Evolutionary conservation across 805 yeast genomes (phyloP).

Genomic region (Kuraishia piskuri): DNA sequence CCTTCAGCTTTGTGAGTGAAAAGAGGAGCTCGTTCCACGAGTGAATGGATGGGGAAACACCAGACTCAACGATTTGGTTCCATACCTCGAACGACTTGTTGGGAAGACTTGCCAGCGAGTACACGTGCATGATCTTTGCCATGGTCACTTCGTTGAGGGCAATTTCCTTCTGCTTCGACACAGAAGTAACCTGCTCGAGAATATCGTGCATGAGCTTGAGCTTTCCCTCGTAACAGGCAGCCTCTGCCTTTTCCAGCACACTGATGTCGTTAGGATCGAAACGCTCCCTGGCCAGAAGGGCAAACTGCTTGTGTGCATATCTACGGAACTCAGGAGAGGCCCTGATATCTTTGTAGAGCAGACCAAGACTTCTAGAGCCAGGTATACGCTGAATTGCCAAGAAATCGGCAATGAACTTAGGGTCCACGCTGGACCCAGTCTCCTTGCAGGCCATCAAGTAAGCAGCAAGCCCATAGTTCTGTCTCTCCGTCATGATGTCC

Average conservation of each 20-base stretch:
- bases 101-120: conserved; percentile 25
- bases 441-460: background rate
- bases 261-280: conserved; percentile 13
- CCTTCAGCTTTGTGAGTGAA: conserved; percentile 17
- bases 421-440: background rate
- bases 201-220: conserved; percentile 9
- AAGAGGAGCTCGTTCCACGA: conserved; percentile 54
- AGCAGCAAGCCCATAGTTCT: background rate
- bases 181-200: conserved; percentile 11
- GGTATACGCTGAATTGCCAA: conserved; percentile 5
- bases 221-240: conserved; percentile 11
- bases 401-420: conserved; percentile 3
- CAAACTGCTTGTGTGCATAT: background rate
- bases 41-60: conserved; percentile 30
- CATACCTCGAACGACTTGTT: conserved; percentile 36
- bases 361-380: background rate
- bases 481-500: background rate
- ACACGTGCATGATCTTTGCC: conserved; percentile 37
- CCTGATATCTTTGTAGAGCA: background rate
- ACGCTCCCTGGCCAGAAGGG: conserved; percentile 2
- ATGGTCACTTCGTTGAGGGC: conserved; percentile 32
- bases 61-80: conserved; percentile 34
- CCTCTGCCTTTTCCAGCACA: conserved; percentile 8
- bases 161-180: conserved; percentile 18
- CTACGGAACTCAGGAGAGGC: background rate